Conservation (phyloP, 78 protist species). For the Dictyostelium brefeldianum region DNA sequence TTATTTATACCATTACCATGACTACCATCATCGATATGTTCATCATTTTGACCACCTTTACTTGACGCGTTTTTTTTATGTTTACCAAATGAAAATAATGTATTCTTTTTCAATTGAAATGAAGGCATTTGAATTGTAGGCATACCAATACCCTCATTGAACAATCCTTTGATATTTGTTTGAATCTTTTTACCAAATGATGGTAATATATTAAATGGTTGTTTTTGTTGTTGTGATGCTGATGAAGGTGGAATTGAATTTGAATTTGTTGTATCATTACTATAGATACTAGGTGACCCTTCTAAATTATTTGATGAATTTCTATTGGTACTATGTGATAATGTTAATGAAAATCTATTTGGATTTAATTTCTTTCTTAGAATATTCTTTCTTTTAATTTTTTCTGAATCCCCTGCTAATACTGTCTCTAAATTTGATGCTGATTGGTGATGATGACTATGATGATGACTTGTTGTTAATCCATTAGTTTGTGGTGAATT, state of each 20-base stretch:
- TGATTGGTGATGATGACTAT: background rate
- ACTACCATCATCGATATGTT: background rate
- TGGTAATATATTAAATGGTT: conserved; percentile 31
- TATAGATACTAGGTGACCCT: background rate
- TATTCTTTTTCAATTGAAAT: background rate
- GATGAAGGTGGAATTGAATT: background rate
- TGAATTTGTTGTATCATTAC: conserved; percentile 4
- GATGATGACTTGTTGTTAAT: background rate
- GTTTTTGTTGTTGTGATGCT: background rate
- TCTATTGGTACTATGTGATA: conserved; percentile 25
- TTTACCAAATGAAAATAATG: background rate
- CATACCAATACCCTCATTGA: conserved; percentile 25
- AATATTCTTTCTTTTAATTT: conserved; percentile 32
- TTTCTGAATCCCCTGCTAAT: background rate
- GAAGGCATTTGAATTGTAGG: conserved; percentile 23
- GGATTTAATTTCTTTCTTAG: conserved; percentile 29
- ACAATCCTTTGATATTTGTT: conserved; percentile 27
- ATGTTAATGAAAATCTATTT: conserved; percentile 61
- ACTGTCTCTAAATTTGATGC: conserved; percentile 5
- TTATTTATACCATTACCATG: background rate
- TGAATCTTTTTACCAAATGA: conserved; percentile 40
- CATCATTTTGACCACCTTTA: background rate
- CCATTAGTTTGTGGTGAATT: background rate
- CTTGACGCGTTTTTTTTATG: background rate
- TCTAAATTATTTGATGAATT: conserved; percentile 18